These are phyloP conservation scores for Solanum verrucosum DNA, from an alignment of 257 asterid species.

Conservation along the genomic window DNA sequence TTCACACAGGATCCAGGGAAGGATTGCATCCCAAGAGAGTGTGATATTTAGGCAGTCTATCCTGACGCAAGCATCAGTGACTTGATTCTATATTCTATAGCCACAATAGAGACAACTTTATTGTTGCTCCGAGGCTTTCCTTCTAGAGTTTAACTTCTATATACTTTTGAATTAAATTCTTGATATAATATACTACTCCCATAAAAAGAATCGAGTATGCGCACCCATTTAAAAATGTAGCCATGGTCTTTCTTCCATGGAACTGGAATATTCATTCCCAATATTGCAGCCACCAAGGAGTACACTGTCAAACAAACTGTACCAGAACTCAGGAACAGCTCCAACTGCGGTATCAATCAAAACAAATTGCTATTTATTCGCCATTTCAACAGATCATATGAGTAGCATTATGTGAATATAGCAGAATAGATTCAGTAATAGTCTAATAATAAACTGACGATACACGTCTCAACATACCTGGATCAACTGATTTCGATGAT, in stretches of 20 bases:
- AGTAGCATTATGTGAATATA: too few relatives aligned
- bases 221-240: constrained; percentile 78
- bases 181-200: not conserved
- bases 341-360: constrained; percentile 44
- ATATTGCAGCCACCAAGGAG: constrained; percentile 78
- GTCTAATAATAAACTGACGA: not conserved
- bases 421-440: too few relatives aligned
- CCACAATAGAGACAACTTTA: not conserved
- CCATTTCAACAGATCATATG: not conserved
- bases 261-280: constrained; percentile 85
- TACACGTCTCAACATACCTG: constrained; percentile 39
- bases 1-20: too few relatives aligned
- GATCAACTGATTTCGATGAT: constrained; percentile 90
- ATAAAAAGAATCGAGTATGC: not conserved
- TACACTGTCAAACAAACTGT: constrained; percentile 67
- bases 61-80: not conserved
- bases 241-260: constrained; percentile 57
- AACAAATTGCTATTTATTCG: not conserved
- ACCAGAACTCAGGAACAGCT: constrained; percentile 77
- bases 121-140: not conserved
- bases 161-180: not conserved
- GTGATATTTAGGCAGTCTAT: not conserved
- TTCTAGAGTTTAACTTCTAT: not conserved
- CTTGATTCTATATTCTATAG: not conserved
- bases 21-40: too few relatives aligned